Percentiles rank a stretch among this genome's conserved stretches.
Conservation (phyloP, 352 stramenopile genomes). For the Saprolegnia parasitica region DNA sequence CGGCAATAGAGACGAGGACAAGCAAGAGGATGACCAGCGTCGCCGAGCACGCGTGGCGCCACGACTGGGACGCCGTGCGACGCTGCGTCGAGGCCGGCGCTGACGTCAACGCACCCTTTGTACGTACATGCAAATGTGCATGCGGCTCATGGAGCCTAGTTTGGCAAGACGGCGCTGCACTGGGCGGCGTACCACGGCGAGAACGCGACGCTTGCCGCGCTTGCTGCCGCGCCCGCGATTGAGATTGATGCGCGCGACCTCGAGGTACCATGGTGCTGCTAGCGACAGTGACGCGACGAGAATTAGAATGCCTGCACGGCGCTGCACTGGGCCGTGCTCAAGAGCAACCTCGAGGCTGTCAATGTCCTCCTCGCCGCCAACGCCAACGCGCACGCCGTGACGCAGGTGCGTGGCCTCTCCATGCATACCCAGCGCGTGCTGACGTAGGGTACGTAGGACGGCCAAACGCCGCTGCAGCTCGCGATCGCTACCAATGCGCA, state of each 20-base stretch:
- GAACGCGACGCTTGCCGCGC: background rate
- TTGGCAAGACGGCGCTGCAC: slow-evolving; percentile 21
- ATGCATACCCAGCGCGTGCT: background rate
- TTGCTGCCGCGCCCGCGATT: background rate
- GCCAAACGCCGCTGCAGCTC: slow-evolving; percentile 9
- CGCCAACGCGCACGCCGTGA: background rate
- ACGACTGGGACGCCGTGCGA: slow-evolving; percentile 13
- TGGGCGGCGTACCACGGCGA: slow-evolving; percentile 16
- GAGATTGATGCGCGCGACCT: slow-evolving; percentile 15
- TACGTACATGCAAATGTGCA: background rate
- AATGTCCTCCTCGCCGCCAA: background rate
- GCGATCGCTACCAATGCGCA: background rate
- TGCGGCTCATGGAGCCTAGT: slow-evolving; percentile 1
- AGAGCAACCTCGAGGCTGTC: background rate
- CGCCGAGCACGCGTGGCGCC: slow-evolving; percentile 10
- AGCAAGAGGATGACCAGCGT: background rate
- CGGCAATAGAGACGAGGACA: background rate
- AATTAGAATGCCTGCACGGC: slow-evolving; percentile 2
- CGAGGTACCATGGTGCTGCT: background rate
- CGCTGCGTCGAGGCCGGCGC: background rate
- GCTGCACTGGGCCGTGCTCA: slow-evolving; percentile 16
- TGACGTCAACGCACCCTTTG: slow-evolving; percentile 15
- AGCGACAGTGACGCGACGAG: background rate
- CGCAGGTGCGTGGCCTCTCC: background rate
- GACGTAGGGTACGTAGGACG: slow-evolving; percentile 2